These are phyloP conservation scores for Penicillium sp. DNA, from an alignment of 2,329 filamentous ascomycete species.

Conservation along the genomic window DNA sequence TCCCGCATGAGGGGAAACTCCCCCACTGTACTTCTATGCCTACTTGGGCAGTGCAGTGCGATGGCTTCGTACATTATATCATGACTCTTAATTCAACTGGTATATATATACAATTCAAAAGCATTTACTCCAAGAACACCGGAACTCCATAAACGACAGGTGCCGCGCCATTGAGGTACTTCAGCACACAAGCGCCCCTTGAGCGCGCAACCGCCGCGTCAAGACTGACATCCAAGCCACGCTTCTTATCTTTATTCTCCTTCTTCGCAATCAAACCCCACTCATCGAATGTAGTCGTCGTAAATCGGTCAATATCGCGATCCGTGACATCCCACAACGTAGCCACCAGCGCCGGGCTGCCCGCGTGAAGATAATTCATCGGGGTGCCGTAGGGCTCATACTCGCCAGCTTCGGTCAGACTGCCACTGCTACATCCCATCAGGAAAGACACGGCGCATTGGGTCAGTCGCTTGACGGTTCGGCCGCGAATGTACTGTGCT, in stretches of 20 bases:
- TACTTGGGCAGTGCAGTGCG: neutral
- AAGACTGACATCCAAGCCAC: conserved; percentile 53
- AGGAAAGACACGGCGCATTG: conserved; percentile 81
- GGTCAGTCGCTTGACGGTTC: conserved; percentile 76
- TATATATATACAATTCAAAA: conserved; percentile 3
- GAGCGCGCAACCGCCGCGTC: conserved; percentile 80
- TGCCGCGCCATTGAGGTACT: conserved; percentile 89
- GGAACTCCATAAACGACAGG: conserved; percentile 95
- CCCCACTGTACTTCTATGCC: conserved; percentile 13
- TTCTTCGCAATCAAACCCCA: conserved; percentile 73
- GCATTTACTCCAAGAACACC: conserved; percentile 65
- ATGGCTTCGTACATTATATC: neutral
- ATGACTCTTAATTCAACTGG: neutral
- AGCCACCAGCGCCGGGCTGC: conserved; percentile 81
- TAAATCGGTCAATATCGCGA: conserved; percentile 93
- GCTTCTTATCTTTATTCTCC: conserved; percentile 29
- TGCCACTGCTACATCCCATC: conserved; percentile 91
- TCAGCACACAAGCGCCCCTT: conserved; percentile 77
- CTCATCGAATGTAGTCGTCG: conserved; percentile 72
- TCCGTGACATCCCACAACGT: conserved; percentile 99
- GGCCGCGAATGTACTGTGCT: conserved; percentile 86
- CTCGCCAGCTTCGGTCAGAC: conserved; percentile 75
- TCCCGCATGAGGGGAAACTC: conserved; percentile 31
- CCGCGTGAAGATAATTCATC: conserved; percentile 88
- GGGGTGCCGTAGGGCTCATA: conserved; percentile 92